phyloP scores from a whole-genome alignment of 2,329 filamentous ascomycete genomes.

The Pezizomycotina sp. region DNA sequence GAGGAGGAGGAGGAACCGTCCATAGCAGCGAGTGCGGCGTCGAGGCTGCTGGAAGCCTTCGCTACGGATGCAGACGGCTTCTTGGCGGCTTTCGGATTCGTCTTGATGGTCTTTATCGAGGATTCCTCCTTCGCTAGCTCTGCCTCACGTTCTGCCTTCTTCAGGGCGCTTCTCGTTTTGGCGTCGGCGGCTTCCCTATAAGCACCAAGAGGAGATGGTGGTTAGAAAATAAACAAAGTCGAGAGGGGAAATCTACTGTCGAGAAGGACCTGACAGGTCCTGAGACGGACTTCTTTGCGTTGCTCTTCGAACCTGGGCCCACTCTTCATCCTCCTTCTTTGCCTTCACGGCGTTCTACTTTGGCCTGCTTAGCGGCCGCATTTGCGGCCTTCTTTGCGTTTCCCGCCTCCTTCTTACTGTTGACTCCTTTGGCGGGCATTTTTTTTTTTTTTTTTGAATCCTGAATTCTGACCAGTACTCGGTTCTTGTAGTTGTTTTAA shows the following conservation, averaged over 20 bases:
- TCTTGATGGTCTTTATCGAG: conserved; percentile 50
- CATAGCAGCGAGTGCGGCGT: conserved; percentile 36
- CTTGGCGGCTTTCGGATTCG: conserved; percentile 45
- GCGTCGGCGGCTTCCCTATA: conserved; percentile 64
- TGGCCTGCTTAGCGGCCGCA: conserved; percentile 40
- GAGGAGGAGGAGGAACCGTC: conserved; percentile 28
- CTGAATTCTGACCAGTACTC: too few relatives aligned
- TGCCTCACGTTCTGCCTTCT: conserved; percentile 85
- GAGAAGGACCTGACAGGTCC: conserved; percentile 8
- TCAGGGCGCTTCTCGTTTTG: conserved; percentile 64
- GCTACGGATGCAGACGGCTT: conserved; percentile 58
- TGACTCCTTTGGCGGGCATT: conserved; percentile 41
- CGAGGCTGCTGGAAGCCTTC: conserved; percentile 40
- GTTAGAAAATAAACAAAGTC: background rate
- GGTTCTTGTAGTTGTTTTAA: too few relatives aligned
- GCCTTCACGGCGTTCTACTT: conserved; percentile 32
- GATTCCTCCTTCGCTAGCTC: conserved; percentile 69
- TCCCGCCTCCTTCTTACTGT: conserved; percentile 80
- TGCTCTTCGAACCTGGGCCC: conserved; percentile 71
- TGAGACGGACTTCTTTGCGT: conserved; percentile 60
- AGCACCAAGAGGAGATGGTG: conserved; percentile 1
- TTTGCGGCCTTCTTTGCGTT: conserved; percentile 64
- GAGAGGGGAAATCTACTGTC: background rate
- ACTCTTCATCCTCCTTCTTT: conserved; percentile 55
- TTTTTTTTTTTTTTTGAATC: conserved; percentile 86